A percentile compares a stretch with the other conserved stretches of the same genome.
phyloP scores from a whole-genome alignment of 139 green algal genomes.

The Pseudopediastrum boryanum region DNA sequence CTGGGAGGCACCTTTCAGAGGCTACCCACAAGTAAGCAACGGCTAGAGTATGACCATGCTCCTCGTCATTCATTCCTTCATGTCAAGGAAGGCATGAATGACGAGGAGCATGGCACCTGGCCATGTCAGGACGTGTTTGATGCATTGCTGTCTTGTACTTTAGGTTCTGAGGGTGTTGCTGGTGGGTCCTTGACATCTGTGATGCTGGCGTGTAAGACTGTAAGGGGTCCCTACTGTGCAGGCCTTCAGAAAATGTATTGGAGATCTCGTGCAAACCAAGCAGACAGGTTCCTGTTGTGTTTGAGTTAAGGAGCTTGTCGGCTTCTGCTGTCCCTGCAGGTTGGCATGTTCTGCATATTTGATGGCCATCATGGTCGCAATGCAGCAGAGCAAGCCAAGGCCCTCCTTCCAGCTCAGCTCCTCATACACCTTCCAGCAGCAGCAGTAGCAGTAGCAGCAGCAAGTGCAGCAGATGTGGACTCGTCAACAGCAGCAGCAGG shows the following conservation, averaged over 20 bases:
- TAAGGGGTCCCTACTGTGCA: neutral
- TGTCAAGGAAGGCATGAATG: neutral
- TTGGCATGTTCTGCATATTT: slow-evolving; percentile 47
- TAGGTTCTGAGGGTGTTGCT: too few species aligned
- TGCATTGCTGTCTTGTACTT: neutral
- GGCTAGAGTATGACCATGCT: neutral
- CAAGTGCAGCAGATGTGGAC: slow-evolving; percentile 22
- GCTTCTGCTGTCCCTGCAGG: neutral
- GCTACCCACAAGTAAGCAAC: neutral
- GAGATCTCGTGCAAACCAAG: neutral
- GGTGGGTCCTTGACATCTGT: too few species aligned
- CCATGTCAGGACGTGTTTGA: too few species aligned
- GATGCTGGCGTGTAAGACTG: neutral
- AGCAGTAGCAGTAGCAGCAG: slow-evolving; percentile 19
- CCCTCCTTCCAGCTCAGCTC: slow-evolving; percentile 32
- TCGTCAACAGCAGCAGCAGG: neutral
- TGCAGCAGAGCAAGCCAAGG: slow-evolving; percentile 25
- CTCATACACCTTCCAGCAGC: neutral
- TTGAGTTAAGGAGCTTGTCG: neutral
- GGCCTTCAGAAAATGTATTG: slow-evolving; percentile 7
- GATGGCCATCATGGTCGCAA: slow-evolving; percentile 57
- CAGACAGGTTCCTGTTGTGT: neutral
- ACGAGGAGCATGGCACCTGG: neutral
- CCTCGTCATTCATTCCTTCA: neutral
- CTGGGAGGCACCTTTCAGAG: slow-evolving; percentile 43